Conservation (phyloP, 1,139 yeast genomes). For the Suhomyces atakaporum region DNA sequence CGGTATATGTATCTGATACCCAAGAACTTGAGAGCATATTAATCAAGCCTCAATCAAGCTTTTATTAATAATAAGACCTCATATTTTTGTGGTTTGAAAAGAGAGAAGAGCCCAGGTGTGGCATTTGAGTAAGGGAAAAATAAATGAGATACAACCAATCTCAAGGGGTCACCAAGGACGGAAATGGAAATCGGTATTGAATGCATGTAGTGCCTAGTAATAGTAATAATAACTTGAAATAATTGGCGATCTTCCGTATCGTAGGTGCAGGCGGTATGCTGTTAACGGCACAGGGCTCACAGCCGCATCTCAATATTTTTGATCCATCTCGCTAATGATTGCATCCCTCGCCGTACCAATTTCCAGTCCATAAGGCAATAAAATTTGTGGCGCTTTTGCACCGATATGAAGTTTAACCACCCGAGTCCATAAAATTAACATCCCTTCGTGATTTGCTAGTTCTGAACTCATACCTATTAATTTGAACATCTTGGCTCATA, state of each 20-base stretch:
- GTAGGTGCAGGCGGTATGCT: neutral
- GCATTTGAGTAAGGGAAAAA: neutral
- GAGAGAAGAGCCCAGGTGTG: too few species aligned
- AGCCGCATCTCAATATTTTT: constrained; percentile 1
- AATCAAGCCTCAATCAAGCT: too few species aligned
- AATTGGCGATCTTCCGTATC: neutral
- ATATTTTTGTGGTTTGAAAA: too few species aligned
- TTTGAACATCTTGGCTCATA: too few species aligned
- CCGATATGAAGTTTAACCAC: too few species aligned
- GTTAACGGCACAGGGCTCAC: neutral
- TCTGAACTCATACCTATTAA: too few species aligned
- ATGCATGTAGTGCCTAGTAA: neutral
- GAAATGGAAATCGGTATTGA: neutral
- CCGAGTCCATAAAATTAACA: too few species aligned
- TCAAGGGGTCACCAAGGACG: neutral
- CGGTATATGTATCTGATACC: too few species aligned
- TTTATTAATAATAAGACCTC: too few species aligned
- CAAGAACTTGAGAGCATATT: too few species aligned
- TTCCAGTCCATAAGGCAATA: neutral
- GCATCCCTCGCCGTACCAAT: constrained; percentile 1
- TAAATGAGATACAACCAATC: neutral
- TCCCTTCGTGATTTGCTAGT: too few species aligned
- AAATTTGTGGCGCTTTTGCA: too few species aligned
- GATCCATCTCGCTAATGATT: constrained; percentile 3
- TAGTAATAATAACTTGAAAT: neutral